Evolutionary conservation across 441 rosid genomes (phyloP).

Genomic region (Populus trichocarpa): DNA sequence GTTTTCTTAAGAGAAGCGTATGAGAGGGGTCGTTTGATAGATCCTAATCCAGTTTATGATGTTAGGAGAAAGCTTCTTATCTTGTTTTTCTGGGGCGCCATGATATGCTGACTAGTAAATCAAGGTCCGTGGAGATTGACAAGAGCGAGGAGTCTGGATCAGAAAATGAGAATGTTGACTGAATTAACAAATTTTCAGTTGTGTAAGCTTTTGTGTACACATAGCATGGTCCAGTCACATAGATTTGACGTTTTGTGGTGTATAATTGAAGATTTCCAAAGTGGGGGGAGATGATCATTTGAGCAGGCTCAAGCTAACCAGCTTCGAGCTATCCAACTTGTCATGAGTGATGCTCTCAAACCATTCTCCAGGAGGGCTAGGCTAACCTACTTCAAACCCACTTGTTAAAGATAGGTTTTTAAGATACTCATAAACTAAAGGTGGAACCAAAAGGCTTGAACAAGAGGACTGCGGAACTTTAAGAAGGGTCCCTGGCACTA

Average conservation of each 20-base stretch:
- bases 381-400: background rate
- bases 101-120: constrained; percentile 28
- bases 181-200: background rate
- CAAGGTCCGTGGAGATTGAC: constrained; percentile 18
- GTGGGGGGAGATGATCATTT: too few relatives aligned
- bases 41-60: constrained; percentile 62
- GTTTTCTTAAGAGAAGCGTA: constrained; percentile 86
- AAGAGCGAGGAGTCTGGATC: constrained; percentile 15
- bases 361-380: background rate
- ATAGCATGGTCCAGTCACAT: background rate
- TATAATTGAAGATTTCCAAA: background rate
- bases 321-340: background rate
- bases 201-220: background rate
- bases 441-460: background rate
- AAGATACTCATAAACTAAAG: background rate
- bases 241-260: background rate
- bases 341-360: background rate
- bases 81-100: constrained; percentile 73
- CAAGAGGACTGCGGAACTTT: background rate
- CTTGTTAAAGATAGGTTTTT: background rate
- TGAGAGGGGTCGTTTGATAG: constrained; percentile 58
- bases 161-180: constrained; percentile 27
- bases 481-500: background rate
- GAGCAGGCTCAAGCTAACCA: background rate
- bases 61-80: constrained; percentile 75